These are phyloP conservation scores for Sisymbrium altissimum DNA, from an alignment of 345 rosid species.

Conservation along the genomic window DNA sequence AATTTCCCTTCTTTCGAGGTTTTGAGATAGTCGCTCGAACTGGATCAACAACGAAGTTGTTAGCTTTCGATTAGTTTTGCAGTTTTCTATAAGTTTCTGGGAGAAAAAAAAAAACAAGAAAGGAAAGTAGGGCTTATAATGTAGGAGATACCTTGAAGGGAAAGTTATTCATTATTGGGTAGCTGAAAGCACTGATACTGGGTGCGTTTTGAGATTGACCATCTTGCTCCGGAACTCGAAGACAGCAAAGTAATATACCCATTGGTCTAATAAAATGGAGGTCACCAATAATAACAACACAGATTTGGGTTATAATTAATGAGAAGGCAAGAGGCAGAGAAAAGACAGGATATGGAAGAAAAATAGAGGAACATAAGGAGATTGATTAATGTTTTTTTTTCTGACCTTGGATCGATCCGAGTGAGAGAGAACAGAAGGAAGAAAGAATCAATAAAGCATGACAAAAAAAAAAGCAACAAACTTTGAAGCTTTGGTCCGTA, in stretches of 20 bases:
- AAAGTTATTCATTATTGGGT: slow-evolving; percentile 14
- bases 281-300: not conserved
- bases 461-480: slow-evolving; percentile 6
- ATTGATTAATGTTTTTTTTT: not conserved
- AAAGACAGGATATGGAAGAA: not conserved
- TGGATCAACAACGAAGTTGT: not conserved
- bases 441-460: slow-evolving; percentile 5
- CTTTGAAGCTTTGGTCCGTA: slow-evolving; percentile 22
- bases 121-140: slow-evolving; percentile 14
- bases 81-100: not conserved
- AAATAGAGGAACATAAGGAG: not conserved
- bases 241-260: slow-evolving; percentile 23
- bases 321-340: not conserved
- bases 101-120: not conserved
- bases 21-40: slow-evolving; percentile 14
- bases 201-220: not conserved
- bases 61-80: not conserved
- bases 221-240: not conserved
- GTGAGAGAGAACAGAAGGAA: not conserved
- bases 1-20: not conserved
- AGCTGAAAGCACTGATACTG: not conserved
- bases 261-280: slow-evolving; percentile 16
- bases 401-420: slow-evolving; percentile 5
- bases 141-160: slow-evolving; percentile 14
- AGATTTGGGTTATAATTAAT: not conserved